Evolutionary conservation across 495 filamentous ascomycete genomes (phyloP).

Genomic region (Bacidia rubella): DNA sequence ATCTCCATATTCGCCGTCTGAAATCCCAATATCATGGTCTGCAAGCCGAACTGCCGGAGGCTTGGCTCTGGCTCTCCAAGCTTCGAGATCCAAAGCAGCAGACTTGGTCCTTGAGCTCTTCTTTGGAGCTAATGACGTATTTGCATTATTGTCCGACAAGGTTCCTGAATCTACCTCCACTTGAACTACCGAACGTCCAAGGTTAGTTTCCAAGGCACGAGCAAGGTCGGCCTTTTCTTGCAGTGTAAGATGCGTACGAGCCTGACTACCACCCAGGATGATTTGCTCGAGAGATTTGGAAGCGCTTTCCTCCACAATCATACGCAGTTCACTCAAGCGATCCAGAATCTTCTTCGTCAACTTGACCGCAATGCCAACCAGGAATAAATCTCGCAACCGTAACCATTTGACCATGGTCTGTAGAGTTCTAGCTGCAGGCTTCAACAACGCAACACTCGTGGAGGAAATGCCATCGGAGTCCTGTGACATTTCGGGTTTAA

Average conservation of each 20-base stretch:
- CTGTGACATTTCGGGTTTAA: slow-evolving; percentile 28
- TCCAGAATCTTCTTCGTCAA: slow-evolving; percentile 57
- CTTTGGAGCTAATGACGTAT: slow-evolving; percentile 15
- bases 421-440: slow-evolving; percentile 49
- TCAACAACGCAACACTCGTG: slow-evolving; percentile 41
- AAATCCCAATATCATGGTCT: slow-evolving; percentile 21
- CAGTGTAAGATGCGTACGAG: slow-evolving; percentile 54
- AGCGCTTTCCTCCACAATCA: slow-evolving; percentile 50
- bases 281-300: slow-evolving; percentile 47
- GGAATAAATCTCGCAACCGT: slow-evolving; percentile 66
- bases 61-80: slow-evolving; percentile 24
- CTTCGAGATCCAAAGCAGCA: slow-evolving; percentile 53
- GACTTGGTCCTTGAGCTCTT: slow-evolving; percentile 40
- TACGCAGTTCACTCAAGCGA: slow-evolving; percentile 53
- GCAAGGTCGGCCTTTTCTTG: slow-evolving; percentile 74
- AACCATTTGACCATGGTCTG: slow-evolving; percentile 67
- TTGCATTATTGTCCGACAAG: slow-evolving; percentile 4
- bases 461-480: slow-evolving; percentile 27
- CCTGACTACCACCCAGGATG: slow-evolving; percentile 21
- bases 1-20: slow-evolving; percentile 33
- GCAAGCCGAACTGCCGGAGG: background rate
- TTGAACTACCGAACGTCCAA: slow-evolving; percentile 40
- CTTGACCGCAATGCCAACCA: slow-evolving; percentile 59
- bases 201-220: slow-evolving; percentile 63
- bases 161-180: slow-evolving; percentile 18